Evolutionary conservation across 331 rosid genomes (phyloP), one percentile per base, ranked within the genome.

Genomic region (Pyracantha coccinea): DNA sequence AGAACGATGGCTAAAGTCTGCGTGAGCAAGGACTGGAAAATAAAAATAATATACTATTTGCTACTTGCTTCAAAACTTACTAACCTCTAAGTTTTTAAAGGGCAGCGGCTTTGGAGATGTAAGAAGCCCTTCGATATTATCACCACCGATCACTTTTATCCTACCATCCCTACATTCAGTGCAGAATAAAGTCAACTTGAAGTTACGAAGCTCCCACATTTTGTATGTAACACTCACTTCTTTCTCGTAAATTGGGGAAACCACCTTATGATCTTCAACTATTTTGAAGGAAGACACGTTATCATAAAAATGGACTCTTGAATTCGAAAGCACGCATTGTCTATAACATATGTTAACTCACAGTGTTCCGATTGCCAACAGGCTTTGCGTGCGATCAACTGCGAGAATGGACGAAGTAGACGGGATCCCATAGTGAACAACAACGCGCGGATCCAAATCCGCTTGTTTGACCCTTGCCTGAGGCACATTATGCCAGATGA

Each of bases 121-220:
- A 63, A 93, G 85, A 83, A 84, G 85, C 70, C 89, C 98, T 86
- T 93, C 96, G 76, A 93, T 84, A 73, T 80, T 85, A 81, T 88
- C 89, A 52, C 92, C 96, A 67, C 97, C 98, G 54, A 89, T 83
- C 69, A 93, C 90, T 84, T 93, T 93, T 83, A 93, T 91, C 84
- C 93, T 85, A 25, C 98, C 98, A 85, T 93, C 97, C 73, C 98
- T 93, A 79, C 89, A 84, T 71, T 68, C 70, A 70, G 76, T 17
- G 73, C 81, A 81, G 68, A 62, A 57, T 74, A 53, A 76, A 50
- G 33, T 70, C 54, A 52, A 24, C 13, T 25, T 9, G 14, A 55
- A 66, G 29, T 66, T 17, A 66, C 35, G 2, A 25, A 24, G 15
- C 19, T 7, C 53, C 75, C 14, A 45, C 2, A 28, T 47, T 74